These are phyloP conservation scores for Coemansia sp. DNA, from an alignment of 192 early-diverging fungal genomes.

Conservation along the genomic window DNA sequence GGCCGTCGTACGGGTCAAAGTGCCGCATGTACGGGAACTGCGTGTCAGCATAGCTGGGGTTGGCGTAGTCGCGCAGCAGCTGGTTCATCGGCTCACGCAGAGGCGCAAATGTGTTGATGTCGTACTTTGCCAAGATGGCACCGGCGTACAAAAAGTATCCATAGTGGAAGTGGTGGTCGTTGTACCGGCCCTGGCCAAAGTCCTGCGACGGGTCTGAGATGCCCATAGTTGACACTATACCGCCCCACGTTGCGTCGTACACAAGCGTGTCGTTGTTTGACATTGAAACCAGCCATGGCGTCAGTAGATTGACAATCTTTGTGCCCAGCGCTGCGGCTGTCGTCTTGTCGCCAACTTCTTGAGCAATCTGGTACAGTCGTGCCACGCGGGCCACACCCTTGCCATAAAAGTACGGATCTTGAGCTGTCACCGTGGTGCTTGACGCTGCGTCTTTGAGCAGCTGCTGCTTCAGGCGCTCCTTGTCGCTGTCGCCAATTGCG, in stretches of 20 bases:
- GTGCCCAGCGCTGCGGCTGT: conserved; percentile 10
- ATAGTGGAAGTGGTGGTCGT: conserved; percentile 64
- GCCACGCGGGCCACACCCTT: conserved; percentile 52
- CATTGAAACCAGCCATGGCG: conserved; percentile 35
- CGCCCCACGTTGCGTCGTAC: conserved; percentile 55
- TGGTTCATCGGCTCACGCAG: conserved; percentile 32
- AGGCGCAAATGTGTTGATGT: conserved; percentile 29
- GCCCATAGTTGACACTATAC: conserved; percentile 43
- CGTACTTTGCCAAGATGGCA: conserved; percentile 52
- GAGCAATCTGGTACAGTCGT: conserved; percentile 52
- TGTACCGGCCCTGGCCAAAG: conserved; percentile 58
- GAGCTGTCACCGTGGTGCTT: conserved; percentile 23
- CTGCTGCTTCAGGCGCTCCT: conserved; percentile 27
- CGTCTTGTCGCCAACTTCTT: conserved; percentile 36
- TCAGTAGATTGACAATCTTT: conserved; percentile 16
- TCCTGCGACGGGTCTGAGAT: conserved; percentile 33
- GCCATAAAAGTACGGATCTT: conserved; percentile 57
- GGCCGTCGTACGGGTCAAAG: conserved; percentile 62
- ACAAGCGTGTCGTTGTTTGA: conserved; percentile 44
- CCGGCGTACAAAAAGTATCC: conserved; percentile 58
- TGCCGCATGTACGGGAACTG: conserved; percentile 56
- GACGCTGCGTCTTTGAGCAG: conserved; percentile 33
- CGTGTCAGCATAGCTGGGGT: conserved; percentile 44
- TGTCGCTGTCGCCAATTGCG: conserved; percentile 22
- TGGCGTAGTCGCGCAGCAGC: conserved; percentile 60